Percentiles rank a stretch among this genome's conserved stretches.
phyloP scores from a whole-genome alignment of 495 filamentous ascomycete species.

The Rusavskia elegans region DNA sequence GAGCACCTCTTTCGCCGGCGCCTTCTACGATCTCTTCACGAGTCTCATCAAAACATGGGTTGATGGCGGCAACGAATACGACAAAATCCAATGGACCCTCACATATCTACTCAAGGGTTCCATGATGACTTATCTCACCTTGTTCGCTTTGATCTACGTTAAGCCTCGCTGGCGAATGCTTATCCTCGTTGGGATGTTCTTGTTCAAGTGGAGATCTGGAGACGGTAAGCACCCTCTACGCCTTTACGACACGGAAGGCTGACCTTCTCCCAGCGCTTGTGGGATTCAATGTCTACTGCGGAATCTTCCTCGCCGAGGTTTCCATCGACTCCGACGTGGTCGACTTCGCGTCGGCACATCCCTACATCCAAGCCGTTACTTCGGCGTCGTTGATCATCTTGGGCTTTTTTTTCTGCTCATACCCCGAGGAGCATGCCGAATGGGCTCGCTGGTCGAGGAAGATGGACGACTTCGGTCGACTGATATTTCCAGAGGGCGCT shows the following conservation, averaged over 20 bases:
- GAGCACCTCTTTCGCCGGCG: constrained; percentile 19
- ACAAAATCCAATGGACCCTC: constrained; percentile 51
- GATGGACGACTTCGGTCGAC: constrained; percentile 26
- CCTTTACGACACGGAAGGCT: constrained; percentile 12
- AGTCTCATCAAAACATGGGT: constrained; percentile 43
- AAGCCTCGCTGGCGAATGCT: constrained; percentile 40
- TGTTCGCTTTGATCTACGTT: constrained; percentile 39
- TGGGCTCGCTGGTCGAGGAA: constrained; percentile 42
- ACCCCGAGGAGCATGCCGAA: constrained; percentile 40
- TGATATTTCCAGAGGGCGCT: constrained; percentile 38
- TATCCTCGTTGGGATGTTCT: constrained; percentile 5
- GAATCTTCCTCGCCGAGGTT: constrained; percentile 46
- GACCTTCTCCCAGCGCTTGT: constrained; percentile 26
- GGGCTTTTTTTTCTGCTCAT: constrained; percentile 42
- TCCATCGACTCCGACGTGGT: constrained; percentile 35
- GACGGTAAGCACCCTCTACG: constrained; percentile 20
- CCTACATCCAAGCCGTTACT: constrained; percentile 27
- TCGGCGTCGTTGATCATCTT: constrained; percentile 23
- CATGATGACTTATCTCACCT: constrained; percentile 42
- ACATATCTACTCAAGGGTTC: constrained; percentile 44
- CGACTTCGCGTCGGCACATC: constrained; percentile 29
- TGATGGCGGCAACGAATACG: constrained; percentile 40
- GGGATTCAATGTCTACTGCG: constrained; percentile 47
- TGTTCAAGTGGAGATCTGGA: constrained; percentile 7
- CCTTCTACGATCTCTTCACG: constrained; percentile 27